Percentiles rank a stretch among this genome's conserved stretches.
These are phyloP conservation scores for Carallia brachiata DNA, from an alignment of 345 rosid species.

Conservation along the genomic window DNA sequence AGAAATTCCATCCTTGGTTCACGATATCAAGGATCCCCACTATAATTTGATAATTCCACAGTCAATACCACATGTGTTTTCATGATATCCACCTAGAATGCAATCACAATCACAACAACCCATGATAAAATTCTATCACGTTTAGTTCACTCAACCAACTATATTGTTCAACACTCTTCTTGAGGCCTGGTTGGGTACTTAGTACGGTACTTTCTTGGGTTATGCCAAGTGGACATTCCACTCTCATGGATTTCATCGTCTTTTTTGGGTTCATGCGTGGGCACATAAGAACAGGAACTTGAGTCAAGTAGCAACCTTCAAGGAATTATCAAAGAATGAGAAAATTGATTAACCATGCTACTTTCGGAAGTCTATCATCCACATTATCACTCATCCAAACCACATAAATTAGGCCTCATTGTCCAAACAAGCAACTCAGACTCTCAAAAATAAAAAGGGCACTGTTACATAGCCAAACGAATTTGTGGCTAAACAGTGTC, in stretches of 20 bases:
- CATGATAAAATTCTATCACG: background rate
- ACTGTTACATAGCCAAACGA: no score
- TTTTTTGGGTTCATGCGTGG: background rate
- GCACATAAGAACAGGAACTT: no score
- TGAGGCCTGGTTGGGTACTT: no score
- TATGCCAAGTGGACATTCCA: background rate
- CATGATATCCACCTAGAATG: background rate
- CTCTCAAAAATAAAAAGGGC: no score
- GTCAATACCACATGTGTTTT: background rate
- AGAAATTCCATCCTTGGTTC: no score
- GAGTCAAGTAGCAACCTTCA: background rate
- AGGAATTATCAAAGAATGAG: background rate
- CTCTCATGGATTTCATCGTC: background rate
- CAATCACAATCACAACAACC: background rate
- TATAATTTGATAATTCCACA: background rate
- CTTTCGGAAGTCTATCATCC: background rate
- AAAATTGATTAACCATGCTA: background rate
- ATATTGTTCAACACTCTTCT: no score
- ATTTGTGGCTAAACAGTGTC: no score
- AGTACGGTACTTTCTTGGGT: no score
- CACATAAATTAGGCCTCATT: no score
- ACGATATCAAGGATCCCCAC: background rate
- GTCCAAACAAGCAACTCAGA: no score
- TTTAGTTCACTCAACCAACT: no score
- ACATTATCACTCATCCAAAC: no score